Percentiles rank a stretch among this genome's conserved stretches.
Evolutionary conservation across 2,329 filamentous ascomycete species (phyloP).

Genomic region (Fusarium clavum): DNA sequence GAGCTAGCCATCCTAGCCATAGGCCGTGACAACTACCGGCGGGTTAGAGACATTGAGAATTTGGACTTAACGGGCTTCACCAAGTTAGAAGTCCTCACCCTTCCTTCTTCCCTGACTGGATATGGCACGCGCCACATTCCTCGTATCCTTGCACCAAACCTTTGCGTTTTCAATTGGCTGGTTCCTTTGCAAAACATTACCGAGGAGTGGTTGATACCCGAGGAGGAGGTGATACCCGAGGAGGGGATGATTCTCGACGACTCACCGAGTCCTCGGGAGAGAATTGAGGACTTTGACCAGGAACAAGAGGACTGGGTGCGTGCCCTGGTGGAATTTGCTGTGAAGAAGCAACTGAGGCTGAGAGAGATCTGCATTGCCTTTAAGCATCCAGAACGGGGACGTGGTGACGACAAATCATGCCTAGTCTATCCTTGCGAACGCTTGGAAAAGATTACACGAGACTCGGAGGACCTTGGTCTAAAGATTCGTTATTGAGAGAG

Average conservation of each 20-base stretch:
- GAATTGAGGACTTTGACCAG: background rate
- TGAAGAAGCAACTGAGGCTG: background rate
- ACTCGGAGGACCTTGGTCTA: background rate
- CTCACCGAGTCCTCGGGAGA: too few species aligned
- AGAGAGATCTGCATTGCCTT: background rate
- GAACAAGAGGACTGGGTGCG: background rate
- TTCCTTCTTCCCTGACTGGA: background rate
- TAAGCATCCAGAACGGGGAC: accelerated
- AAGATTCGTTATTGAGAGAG: background rate
- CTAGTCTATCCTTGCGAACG: background rate
- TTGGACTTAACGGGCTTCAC: background rate
- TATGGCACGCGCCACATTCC: background rate
- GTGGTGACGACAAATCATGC: accelerated
- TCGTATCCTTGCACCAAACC: background rate
- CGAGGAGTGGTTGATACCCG: background rate
- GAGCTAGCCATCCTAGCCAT: too few species aligned
- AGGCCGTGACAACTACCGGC: too few species aligned
- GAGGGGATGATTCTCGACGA: background rate
- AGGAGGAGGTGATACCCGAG: background rate
- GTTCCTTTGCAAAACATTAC: accelerated
- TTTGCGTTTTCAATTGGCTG: background rate
- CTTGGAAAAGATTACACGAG: background rate
- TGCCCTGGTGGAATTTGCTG: background rate
- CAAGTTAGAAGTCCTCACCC: background rate
- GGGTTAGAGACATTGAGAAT: background rate